Conservation (phyloP, 208 protist genomes). For the Wallacemonas sp. region DNA sequence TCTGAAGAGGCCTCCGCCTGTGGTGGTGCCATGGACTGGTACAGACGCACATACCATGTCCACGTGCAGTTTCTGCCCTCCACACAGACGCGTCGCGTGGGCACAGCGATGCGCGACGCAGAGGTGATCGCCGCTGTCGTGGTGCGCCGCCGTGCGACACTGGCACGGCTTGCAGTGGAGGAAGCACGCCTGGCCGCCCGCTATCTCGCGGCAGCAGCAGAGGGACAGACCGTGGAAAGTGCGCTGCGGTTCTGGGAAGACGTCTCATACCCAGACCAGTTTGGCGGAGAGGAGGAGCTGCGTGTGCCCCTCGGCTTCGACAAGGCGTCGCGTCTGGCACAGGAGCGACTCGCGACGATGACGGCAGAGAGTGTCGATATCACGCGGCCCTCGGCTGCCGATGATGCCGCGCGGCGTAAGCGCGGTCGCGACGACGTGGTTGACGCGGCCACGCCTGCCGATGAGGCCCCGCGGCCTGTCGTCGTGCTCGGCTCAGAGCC, state of each 20-base stretch:
- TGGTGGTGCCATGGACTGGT: not conserved
- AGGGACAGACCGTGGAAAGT: constrained; percentile 63
- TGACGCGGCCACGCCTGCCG: not conserved
- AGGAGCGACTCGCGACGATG: not conserved
- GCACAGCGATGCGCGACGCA: no score
- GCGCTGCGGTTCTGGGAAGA: constrained; percentile 62
- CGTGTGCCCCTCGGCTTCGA: constrained; percentile 7
- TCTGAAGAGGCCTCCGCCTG: not conserved
- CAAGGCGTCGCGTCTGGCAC: not conserved
- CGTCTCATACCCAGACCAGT: constrained; percentile 29
- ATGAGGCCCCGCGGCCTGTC: no score
- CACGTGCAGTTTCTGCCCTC: constrained; percentile 73
- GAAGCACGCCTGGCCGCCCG: constrained; percentile 26
- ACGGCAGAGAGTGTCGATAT: not conserved
- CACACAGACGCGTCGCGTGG: no score
- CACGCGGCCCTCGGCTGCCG: not conserved
- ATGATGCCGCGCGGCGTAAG: not conserved
- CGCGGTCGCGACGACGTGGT: not conserved
- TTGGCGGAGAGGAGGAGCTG: constrained; percentile 14
- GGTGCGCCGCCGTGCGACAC: constrained; percentile 35
- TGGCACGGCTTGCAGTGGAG: constrained; percentile 33
- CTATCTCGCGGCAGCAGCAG: constrained; percentile 49
- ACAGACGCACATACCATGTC: constrained; percentile 32
- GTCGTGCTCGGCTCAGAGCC: constrained; percentile 11
- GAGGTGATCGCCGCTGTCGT: constrained; percentile 34